Evolutionary conservation across 352 stramenopile species (phyloP).

Genomic region (Plasmopara halstedii): DNA sequence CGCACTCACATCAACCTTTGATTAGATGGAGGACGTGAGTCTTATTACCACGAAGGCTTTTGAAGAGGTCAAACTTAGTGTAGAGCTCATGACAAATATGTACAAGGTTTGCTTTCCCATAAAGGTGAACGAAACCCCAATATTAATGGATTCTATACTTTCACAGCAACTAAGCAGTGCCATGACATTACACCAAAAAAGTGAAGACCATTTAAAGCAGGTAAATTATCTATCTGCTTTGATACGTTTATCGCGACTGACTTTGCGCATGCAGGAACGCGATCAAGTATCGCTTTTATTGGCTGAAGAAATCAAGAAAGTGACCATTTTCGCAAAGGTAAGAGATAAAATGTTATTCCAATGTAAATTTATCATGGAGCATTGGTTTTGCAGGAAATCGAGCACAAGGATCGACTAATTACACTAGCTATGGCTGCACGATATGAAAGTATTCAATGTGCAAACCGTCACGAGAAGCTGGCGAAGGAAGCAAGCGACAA

Average conservation of each 20-base stretch:
- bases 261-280: slow-evolving; percentile 31
- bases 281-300: slow-evolving; percentile 43
- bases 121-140: no score
- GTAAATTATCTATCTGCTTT: slow-evolving; percentile 7
- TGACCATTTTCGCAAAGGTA: slow-evolving; percentile 58
- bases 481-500: slow-evolving; percentile 26
- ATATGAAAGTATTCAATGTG: slow-evolving; percentile 54
- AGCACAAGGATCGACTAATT: slow-evolving; percentile 66
- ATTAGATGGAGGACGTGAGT: slow-evolving; percentile 56
- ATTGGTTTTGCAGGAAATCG: slow-evolving; percentile 51
- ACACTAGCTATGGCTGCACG: slow-evolving; percentile 70
- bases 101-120: slow-evolving; percentile 70
- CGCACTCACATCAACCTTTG: neutral
- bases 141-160: neutral
- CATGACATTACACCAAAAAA: slow-evolving; percentile 37
- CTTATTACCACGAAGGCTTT: slow-evolving; percentile 49
- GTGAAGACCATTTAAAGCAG: slow-evolving; percentile 51
- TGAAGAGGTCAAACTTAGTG: slow-evolving; percentile 73
- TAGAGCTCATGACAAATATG: slow-evolving; percentile 83
- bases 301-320: slow-evolving; percentile 67
- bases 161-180: slow-evolving; percentile 38
- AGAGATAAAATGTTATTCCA: no score
- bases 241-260: neutral
- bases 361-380: no score
- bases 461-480: slow-evolving; percentile 36